A percentile compares a stretch with the other conserved stretches of the same genome.
These are phyloP conservation scores for Thozetella sp. DNA, from an alignment of 495 filamentous ascomycete genomes.

Conservation along the genomic window DNA sequence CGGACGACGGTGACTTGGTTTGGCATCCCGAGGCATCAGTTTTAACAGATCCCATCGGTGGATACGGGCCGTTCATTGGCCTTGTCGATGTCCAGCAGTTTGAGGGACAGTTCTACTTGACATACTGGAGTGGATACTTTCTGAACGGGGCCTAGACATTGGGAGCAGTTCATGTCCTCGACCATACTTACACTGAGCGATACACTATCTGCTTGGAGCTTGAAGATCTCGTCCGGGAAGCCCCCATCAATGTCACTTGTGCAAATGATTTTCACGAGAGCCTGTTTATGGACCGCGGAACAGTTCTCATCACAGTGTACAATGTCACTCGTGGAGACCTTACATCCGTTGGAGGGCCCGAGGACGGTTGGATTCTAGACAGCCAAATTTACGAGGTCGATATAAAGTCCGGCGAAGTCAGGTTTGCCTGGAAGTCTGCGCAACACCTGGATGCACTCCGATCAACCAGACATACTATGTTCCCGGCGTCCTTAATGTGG, in stretches of 20 bases:
- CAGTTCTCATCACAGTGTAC: slow-evolving; percentile 44
- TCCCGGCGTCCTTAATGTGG: slow-evolving; percentile 8
- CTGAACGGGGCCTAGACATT: neutral
- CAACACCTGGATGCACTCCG: slow-evolving; percentile 1
- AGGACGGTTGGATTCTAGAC: slow-evolving; percentile 45
- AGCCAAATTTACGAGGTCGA: slow-evolving; percentile 48
- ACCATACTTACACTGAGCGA: neutral
- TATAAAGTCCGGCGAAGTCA: slow-evolving; percentile 38
- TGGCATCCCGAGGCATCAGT: neutral
- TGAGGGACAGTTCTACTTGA: neutral
- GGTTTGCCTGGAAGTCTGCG: slow-evolving; percentile 34
- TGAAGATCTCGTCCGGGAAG: neutral
- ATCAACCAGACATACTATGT: slow-evolving; percentile 10
- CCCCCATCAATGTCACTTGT: neutral
- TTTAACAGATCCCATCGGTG: no score
- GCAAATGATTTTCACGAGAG: neutral
- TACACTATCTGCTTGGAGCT: neutral
- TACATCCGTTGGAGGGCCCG: slow-evolving; percentile 25
- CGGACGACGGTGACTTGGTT: neutral
- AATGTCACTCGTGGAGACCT: slow-evolving; percentile 33
- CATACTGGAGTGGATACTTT: neutral
- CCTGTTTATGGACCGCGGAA: slow-evolving; percentile 17
- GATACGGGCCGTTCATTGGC: no score
- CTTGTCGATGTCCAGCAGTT: neutral
- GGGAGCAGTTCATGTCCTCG: neutral